Evolutionary conservation across 805 yeast genomes (phyloP), one percentile per base, ranked within the genome.

Genomic region (Lachancea quebecensis): DNA sequence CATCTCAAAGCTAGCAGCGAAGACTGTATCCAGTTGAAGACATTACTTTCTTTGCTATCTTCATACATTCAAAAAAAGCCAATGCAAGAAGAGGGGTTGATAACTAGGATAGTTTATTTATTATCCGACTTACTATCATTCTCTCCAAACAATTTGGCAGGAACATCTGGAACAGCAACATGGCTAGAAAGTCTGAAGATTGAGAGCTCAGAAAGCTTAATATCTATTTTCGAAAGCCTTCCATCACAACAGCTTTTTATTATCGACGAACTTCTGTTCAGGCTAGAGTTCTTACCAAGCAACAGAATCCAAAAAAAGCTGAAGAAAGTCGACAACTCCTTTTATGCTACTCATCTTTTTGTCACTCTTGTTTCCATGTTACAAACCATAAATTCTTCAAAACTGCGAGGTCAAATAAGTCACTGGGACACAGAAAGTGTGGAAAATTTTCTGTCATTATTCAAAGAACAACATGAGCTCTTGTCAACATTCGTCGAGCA

Each of bases 41-140:
- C 54, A n/a, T 46, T 59, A 3, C 43, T 55, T 4, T 33, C 37
- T 8, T 45, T 53, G 15, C 45, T 63, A 5, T 62, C 64, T 8
- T 35, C 40, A 10, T 62, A 57, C 38, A 49, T 63, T n/a, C 32
- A 44, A 8, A 47, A 50, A 33, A 47, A 42, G 16, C 55, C 60
- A 8, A 52, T 54, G 35, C 41, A 71, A 35, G 77, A 78, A 44
- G 90, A 83, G 34, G 68, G 65, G 2, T 54, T 74, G 0, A 56
- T 82, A 9, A 79, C 88, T 0, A 75, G 74, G 49, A 53, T 85
- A 27, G 86, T 82, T 48, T 83, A 78, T 52, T 58, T 78, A 18
- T 61, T 60, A 16, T 49, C 57, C 4, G 62, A 57, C 18, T 34
- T 63, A 12, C 39, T 64, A 4, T 51, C 58, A 51, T 50, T 48